A percentile compares a stretch with the other conserved stretches of the same genome.
Evolutionary conservation across 2,329 filamentous ascomycete species (phyloP).

Genomic region (Pseudogymnoascus sp.): DNA sequence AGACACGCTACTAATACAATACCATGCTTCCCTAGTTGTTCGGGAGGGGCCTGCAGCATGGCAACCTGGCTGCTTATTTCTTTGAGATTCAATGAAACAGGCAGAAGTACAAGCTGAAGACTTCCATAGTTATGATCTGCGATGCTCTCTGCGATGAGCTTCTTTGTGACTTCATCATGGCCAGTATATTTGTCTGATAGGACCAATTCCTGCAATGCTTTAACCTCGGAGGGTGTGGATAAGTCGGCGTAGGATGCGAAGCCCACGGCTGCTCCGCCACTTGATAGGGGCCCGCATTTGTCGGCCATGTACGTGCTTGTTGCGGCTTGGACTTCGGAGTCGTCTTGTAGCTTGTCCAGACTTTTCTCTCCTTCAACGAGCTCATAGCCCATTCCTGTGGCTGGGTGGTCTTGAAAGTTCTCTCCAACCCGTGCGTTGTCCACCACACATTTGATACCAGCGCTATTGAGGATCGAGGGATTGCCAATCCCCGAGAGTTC

Average conservation of each 20-base stretch:
- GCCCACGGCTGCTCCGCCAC: slow-evolving; percentile 3
- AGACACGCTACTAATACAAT: slow-evolving; percentile 32
- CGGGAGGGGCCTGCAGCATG: neutral
- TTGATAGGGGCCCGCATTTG: slow-evolving; percentile 10
- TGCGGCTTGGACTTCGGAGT: slow-evolving; percentile 23
- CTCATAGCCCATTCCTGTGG: slow-evolving; percentile 11
- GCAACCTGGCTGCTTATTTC: neutral
- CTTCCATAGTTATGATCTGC: slow-evolving; percentile 1
- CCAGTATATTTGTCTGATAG: neutral
- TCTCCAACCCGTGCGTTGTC: slow-evolving; percentile 16
- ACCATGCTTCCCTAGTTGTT: slow-evolving; percentile 9
- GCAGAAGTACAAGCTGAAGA: slow-evolving; percentile 11
- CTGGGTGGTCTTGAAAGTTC: slow-evolving; percentile 17
- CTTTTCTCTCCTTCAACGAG: slow-evolving; percentile 10
- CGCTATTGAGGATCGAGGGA: slow-evolving; percentile 13
- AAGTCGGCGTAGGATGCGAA: slow-evolving; percentile 9
- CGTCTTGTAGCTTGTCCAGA: slow-evolving; percentile 9
- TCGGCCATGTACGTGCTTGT: slow-evolving; percentile 25
- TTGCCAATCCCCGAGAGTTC: slow-evolving; percentile 30
- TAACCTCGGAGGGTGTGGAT: neutral
- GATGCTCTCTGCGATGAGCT: neutral
- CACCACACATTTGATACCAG: slow-evolving; percentile 15
- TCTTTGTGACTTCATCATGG: neutral
- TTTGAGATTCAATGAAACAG: neutral
- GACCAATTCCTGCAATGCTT: neutral